phyloP scores from a whole-genome alignment of 2,329 filamentous ascomycete genomes.

The Cladobotryum protrusum region DNA sequence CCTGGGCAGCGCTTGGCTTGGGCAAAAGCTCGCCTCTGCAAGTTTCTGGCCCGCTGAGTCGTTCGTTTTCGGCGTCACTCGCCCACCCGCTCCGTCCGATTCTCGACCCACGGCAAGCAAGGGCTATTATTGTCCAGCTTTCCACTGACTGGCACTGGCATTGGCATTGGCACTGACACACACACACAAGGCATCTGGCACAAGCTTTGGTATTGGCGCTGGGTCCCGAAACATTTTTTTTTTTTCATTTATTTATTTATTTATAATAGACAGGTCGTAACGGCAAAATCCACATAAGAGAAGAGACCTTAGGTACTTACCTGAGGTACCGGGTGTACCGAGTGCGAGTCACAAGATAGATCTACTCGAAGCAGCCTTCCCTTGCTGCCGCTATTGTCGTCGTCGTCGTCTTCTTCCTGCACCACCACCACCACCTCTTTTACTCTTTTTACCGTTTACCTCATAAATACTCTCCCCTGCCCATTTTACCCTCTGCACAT shows the following conservation, averaged over 20 bases:
- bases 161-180: background rate
- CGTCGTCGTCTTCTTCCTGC: too few species aligned
- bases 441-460: too few species aligned
- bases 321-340: background rate
- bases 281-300: too few species aligned
- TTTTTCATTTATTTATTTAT: background rate
- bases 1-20: too few species aligned
- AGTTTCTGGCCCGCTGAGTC: too few species aligned
- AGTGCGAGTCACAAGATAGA: background rate
- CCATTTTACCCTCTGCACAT: too few species aligned
- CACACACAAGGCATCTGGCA: background rate
- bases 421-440: too few species aligned
- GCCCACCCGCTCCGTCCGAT: background rate
- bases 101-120: slow-evolving; percentile 4
- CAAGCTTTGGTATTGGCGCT: background rate
- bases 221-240: background rate
- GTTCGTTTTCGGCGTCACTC: slow-evolving; percentile 1
- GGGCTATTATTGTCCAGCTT: slow-evolving; percentile 1
- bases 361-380: background rate
- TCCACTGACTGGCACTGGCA: background rate
- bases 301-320: too few species aligned
- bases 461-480: too few species aligned
- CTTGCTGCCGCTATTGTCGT: background rate
- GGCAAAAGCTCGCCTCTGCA: too few species aligned
- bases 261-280: slow-evolving; percentile 1